phyloP scores from a whole-genome alignment of 2,329 filamentous ascomycete genomes.

The Cordyceps fumosorosea region DNA sequence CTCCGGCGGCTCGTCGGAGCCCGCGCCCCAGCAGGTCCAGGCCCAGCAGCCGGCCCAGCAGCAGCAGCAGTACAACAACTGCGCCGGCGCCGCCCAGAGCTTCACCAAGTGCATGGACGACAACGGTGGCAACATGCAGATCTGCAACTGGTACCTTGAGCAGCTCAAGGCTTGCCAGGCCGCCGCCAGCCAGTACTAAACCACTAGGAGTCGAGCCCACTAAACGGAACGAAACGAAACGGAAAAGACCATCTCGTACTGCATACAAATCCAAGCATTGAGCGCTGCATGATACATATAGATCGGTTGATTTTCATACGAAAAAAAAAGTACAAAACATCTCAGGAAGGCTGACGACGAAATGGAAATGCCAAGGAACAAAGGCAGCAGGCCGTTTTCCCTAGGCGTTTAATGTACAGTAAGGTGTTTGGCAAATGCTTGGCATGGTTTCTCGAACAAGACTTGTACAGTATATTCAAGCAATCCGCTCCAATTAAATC shows the following conservation, averaged over 20 bases:
- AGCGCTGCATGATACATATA: not conserved
- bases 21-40: conserved; percentile 43
- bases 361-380: not conserved
- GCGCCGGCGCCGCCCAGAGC: conserved; percentile 69
- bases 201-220: too few relatives aligned
- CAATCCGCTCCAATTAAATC: conserved; percentile 13
- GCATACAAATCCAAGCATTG: conserved; percentile 1
- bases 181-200: conserved; percentile 65
- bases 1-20: conserved; percentile 61
- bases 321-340: not conserved
- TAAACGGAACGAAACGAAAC: not conserved
- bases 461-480: conserved; percentile 17
- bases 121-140: conserved; percentile 85
- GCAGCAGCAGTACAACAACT: conserved; percentile 55
- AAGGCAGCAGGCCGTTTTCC: not conserved
- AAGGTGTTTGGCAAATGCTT: not conserved
- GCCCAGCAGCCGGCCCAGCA: conserved; percentile 45
- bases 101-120: conserved; percentile 98
- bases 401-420: conserved; percentile 1
- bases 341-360: not conserved
- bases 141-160: conserved; percentile 97
- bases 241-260: not conserved
- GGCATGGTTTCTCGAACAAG: conserved; percentile 18
- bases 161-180: conserved; percentile 88
- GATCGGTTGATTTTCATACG: not conserved